A percentile compares a stretch with the other conserved stretches of the same genome.
Evolutionary conservation across 495 filamentous ascomycete genomes (phyloP).

Genomic region (Aspergillus carlsbadensis): DNA sequence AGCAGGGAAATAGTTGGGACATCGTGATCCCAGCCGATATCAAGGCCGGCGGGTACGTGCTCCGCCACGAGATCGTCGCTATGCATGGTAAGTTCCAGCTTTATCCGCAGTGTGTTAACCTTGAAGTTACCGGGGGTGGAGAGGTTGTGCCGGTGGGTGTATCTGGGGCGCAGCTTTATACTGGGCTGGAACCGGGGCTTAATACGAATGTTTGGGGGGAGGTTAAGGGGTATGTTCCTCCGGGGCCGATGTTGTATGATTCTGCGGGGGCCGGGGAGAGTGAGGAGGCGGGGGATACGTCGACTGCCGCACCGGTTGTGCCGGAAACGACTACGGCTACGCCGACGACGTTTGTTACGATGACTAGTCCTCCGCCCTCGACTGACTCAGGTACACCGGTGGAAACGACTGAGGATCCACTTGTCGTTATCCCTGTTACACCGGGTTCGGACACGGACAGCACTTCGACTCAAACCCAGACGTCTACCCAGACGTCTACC

Average conservation of each 20-base stretch:
- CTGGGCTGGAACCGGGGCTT: conserved; percentile 58
- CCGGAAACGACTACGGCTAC: conserved; percentile 48
- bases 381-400: no score
- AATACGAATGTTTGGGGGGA: conserved; percentile 57
- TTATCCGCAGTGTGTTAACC: conserved; percentile 68
- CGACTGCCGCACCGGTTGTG: no score
- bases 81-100: conserved; percentile 65
- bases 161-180: conserved; percentile 59
- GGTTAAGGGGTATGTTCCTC: conserved; percentile 47
- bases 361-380: no score
- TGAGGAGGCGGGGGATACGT: neutral
- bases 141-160: conserved; percentile 54
- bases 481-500: no score
- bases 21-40: conserved; percentile 58
- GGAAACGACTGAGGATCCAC: no score
- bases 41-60: conserved; percentile 61
- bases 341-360: conserved; percentile 17
- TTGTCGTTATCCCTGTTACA: no score
- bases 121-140: conserved; percentile 58
- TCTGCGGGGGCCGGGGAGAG: no score
- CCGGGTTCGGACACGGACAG: no score
- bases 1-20: neutral
- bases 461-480: no score
- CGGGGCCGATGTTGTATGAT: conserved; percentile 40
- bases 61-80: conserved; percentile 68